Base-by-base conservation (phyloP, 2,329 filamentous ascomycete genomes). In the Calonectria honghensis region DNA sequence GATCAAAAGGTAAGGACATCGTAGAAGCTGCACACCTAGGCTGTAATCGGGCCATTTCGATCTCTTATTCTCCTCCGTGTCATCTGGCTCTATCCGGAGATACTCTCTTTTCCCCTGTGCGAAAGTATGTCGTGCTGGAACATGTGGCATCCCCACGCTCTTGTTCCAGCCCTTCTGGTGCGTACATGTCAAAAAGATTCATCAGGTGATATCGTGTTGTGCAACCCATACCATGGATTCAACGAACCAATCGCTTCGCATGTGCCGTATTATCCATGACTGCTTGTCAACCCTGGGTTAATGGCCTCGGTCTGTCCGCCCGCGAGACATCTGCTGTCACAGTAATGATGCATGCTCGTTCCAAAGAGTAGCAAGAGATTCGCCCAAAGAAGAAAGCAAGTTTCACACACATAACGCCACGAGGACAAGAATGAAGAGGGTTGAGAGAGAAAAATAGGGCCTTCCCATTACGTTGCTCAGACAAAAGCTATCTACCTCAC, bases 11-110 rank as follows among this genome's bases (percentile, higher is more conserved):
- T 68, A 68, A 68, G 35, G 29, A 29, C 27, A 16, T 50, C 39
- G 61, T 65, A 65, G 61, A 65, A 50, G 7, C 11, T 32, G 39
- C 29, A 65, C 61, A 65, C 41, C n/a, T 35, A 41, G 37, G 50
- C 54, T 68, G 41, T 63, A 48, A 50, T 67, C 67, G 83, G 83
- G 84, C 82, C 83, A 81, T 81, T 85, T 85, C 77, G 82, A 80
- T 72, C 50, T 32, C 16, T 32, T 57, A 39, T 45, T 41, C 61
- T 65, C 72, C 76, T 76, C 80, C 69, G 73, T 81, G 79, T 75
- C 59, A 75, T 78, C 74, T 79, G 76, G 76, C 80, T 81, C 79
- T 82, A 81, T 81, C 78, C 77, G 76, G 73, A 82, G 75, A 81
- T 76, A 29, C 68, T 59, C 18, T 32, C 13, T 41, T 70, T 73